Base-by-base conservation (phyloP, 495 filamentous ascomycete genomes). In the Chaetomium fimeti region DNA sequence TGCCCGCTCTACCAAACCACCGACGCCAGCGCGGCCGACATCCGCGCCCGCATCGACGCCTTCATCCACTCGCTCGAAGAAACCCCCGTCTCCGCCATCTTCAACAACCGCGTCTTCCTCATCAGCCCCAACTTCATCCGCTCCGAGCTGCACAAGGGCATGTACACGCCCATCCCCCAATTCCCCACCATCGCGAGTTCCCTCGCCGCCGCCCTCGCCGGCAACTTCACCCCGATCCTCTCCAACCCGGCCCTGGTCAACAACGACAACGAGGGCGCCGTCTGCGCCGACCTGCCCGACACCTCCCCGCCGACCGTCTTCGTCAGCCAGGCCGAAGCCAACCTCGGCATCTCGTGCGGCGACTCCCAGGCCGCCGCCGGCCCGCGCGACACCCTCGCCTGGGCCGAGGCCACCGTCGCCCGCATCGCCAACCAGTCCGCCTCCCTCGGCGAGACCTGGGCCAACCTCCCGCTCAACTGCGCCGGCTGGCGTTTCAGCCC, bases 371-470 rank as follows among this genome's bases (percentile, higher is more conserved):
- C 73, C 32, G 65, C 79, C 20, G 40, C 66, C 18, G 24, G 25
- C 28, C n/a, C 0, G 22, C 57, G 64, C 0, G 66, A 69, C 32
- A 11, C 3, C 5, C 73, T 75, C 18, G 64, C 72, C 0, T 68
- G 66, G 18, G 85, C 88, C 55, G 52, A 65, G 11, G 53, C 68
- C 1, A 75, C 81, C 57, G 79, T 82, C 65, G 28, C 64, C 18
- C 38, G 70, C 20, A 69, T 86, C 12, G 67, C 70, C 13, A 60
- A 56, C 15, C 79, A 85, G 49, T 85, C 83, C 54, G 58, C 71
- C 3, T 70, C 73, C 12, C 67, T 84, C 18, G 87, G 84, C 1
- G 82, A 83, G 27, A 75, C 77, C 16, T 90, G 86, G 88, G 75
- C 84, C 9, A 70, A 66, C 1, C 63, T 88, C 28, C 72, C 76